Evolutionary conservation across 345 rosid genomes (phyloP), one percentile per base, ranked within the genome.

Genomic region (Eucalyptus regnans): DNA sequence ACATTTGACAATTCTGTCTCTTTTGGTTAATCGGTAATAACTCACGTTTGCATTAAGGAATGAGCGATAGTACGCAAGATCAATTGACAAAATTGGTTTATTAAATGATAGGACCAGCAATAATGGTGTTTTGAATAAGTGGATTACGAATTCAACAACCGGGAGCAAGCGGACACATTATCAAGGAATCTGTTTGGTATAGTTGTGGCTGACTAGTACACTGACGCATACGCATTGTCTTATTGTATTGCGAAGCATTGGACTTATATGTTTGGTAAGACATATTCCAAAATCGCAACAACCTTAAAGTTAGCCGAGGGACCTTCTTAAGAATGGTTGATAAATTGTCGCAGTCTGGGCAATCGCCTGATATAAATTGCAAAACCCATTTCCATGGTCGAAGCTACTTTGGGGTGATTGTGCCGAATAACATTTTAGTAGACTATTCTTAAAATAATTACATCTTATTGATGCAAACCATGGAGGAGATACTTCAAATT

Each of bases 141-240:
- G 66, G 31, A 8, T 60, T 60, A 25, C 31, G 7, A 27, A 6
- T 62, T 62, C 33, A 12, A 62, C 33, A 29, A 62, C 37, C 2
- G 0, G 0, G 43, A 4, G 43, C 0, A 31, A 0, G 12, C 4
- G 2, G 8, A 62, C 68, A 62, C 0, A 62, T 27, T 27, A 27
- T 0, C 31, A n/a, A 62, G 3, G 0, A n/a, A 64, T n/a, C 4
- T 12, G 1, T 62, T 62, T 29, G 0, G 15, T 64, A 64, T 7
- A 14, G 3, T 0, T 0, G 0, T 64, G 37, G 37, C 1, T 7
- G 1, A 64, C 76, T n/a, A 29, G n/a, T 12, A 16, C 0, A 2
- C 1, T 9, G 2, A 68, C 20, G 0, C 5, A 16, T 16, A 68
- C 20, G 0, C 5, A 16, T 16, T 14, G 37, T 7, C 17, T 52